Percentiles rank a stretch among this genome's conserved stretches.
Evolutionary conservation across 768 basidiomycete species (phyloP).

Genomic region (Rhizopogon roseolus): DNA sequence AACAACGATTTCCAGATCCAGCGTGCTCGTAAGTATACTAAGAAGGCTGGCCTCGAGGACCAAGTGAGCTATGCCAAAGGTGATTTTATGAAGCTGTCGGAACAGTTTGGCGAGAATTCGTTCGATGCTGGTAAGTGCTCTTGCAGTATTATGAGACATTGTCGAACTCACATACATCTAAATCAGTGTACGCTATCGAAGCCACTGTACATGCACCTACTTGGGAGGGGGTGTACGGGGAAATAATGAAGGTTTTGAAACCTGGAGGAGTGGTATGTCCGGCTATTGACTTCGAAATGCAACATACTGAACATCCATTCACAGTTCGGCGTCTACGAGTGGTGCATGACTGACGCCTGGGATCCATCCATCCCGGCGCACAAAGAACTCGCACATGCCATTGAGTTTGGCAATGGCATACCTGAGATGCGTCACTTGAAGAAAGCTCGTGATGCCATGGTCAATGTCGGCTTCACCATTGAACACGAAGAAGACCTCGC

Average conservation of each 20-base stretch:
- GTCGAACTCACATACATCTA: not conserved
- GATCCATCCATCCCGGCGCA: slow-evolving; percentile 77
- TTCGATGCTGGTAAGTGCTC: slow-evolving; percentile 81
- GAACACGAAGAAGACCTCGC: slow-evolving; percentile 89
- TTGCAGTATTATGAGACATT: not conserved
- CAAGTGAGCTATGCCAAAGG: slow-evolving; percentile 80
- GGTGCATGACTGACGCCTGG: slow-evolving; percentile 93
- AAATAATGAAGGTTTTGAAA: slow-evolving; percentile 88
- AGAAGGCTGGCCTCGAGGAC: slow-evolving; percentile 60
- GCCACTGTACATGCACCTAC: slow-evolving; percentile 91
- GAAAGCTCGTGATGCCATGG: slow-evolving; percentile 65
- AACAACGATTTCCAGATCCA: slow-evolving; percentile 92
- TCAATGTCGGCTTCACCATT: slow-evolving; percentile 78
- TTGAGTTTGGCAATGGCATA: slow-evolving; percentile 90
- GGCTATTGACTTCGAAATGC: not conserved
- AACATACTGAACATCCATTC: slow-evolving; percentile 12
- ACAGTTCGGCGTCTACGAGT: slow-evolving; percentile 93
- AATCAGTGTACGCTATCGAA: slow-evolving; percentile 85
- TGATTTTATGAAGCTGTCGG: slow-evolving; percentile 89
- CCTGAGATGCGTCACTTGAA: slow-evolving; percentile 84
- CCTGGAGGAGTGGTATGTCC: slow-evolving; percentile 81
- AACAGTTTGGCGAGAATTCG: slow-evolving; percentile 82
- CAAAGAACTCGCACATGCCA: slow-evolving; percentile 81
- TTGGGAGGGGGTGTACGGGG: slow-evolving; percentile 88
- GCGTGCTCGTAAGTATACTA: slow-evolving; percentile 76